Percentiles rank a stretch among this genome's conserved stretches.
These are phyloP conservation scores for Santalum album DNA, from an alignment of 164 flowering plant species.

Conservation along the genomic window DNA sequence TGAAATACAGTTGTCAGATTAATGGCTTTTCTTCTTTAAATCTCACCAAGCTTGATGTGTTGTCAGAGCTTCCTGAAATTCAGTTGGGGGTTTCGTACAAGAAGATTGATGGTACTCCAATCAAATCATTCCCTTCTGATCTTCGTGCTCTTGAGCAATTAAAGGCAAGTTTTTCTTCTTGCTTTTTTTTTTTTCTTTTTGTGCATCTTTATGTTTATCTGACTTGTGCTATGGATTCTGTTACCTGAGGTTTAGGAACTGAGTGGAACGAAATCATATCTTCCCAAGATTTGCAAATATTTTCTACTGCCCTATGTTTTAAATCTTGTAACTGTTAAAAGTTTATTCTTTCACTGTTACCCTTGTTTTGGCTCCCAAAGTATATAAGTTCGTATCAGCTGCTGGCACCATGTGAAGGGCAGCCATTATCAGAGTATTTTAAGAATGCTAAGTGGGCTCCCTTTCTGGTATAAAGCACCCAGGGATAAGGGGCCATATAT, in stretches of 20 bases:
- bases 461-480: too few species aligned
- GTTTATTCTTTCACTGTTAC: too few species aligned
- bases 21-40: conserved; percentile 92
- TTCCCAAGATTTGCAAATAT: too few species aligned
- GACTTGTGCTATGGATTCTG: neutral
- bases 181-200: neutral
- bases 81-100: conserved; percentile 71
- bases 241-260: neutral
- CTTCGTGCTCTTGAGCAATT: conserved; percentile 63
- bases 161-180: conserved; percentile 32
- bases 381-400: too few species aligned
- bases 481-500: too few species aligned
- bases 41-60: conserved; percentile 89
- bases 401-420: too few species aligned
- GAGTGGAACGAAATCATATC: too few species aligned
- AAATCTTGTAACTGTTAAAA: too few species aligned
- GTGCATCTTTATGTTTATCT: neutral
- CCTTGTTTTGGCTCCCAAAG: too few species aligned
- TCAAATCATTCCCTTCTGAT: conserved; percentile 77
- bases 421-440: too few species aligned
- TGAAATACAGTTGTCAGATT: conserved; percentile 69
- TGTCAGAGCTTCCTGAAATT: conserved; percentile 74
- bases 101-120: conserved; percentile 45
- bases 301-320: neutral
- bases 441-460: too few species aligned